Evolutionary conservation across 352 stramenopile species (phyloP).

Genomic region (Elongisporangium anandrum): DNA sequence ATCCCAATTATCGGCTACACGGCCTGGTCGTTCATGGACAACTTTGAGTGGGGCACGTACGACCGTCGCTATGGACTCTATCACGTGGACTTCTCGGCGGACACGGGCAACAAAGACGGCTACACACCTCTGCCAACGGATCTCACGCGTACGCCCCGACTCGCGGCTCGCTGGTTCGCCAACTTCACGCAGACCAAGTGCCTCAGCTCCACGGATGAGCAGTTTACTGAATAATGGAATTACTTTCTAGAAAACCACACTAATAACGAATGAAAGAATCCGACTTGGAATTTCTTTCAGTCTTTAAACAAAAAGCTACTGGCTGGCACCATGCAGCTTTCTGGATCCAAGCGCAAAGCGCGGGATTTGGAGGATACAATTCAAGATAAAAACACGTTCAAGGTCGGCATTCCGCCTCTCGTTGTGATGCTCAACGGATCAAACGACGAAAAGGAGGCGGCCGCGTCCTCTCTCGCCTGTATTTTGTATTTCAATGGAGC

Average conservation of each 20-base stretch:
- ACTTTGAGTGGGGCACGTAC: conserved; percentile 92
- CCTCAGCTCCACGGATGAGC: conserved; percentile 11
- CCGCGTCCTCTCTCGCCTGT: no score
- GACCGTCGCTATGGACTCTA: conserved; percentile 49
- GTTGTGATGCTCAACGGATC: no score
- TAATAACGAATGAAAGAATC: no score
- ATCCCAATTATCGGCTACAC: conserved; percentile 90
- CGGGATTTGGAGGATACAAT: no score
- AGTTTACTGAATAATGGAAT: not conserved
- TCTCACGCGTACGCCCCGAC: conserved; percentile 28
- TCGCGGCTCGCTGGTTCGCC: conserved; percentile 55
- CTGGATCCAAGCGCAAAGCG: no score
- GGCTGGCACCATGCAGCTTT: no score
- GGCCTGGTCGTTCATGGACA: conserved; percentile 92
- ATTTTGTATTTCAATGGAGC: no score
- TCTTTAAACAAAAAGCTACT: no score
- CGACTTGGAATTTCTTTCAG: no score
- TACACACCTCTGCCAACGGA: conserved; percentile 17
- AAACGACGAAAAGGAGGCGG: no score
- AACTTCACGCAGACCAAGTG: conserved; percentile 54
- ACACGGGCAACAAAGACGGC: conserved; percentile 20
- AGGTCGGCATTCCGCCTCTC: no score
- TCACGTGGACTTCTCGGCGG: conserved; percentile 40
- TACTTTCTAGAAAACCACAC: not conserved
- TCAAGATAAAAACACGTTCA: no score